Percentiles rank a stretch among this genome's conserved stretches.
Evolutionary conservation across 2,329 filamentous ascomycete genomes (phyloP).

Genomic region (Microcyclospora pomicola): DNA sequence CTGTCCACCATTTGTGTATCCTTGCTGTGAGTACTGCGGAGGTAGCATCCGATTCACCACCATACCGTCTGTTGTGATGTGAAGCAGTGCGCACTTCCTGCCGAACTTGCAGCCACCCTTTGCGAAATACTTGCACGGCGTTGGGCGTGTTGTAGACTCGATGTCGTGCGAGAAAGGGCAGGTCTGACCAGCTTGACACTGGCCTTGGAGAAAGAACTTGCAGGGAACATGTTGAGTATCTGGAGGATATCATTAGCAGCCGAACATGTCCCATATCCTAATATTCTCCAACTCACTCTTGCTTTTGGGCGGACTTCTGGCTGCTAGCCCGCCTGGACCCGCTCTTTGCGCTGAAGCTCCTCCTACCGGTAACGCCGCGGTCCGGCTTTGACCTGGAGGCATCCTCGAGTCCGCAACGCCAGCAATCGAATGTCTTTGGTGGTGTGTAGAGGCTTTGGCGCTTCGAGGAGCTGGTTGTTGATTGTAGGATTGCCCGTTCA

Average conservation of each 20-base stretch:
- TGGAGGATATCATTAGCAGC: conserved; percentile 24
- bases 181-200: conserved; percentile 88
- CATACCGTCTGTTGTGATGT: conserved; percentile 85
- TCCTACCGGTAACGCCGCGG: conserved; percentile 16
- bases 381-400: conserved; percentile 14
- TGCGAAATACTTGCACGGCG: conserved; percentile 94
- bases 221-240: conserved; percentile 95
- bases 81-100: conserved; percentile 90
- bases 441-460: background rate
- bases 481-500: too few relatives aligned
- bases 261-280: too few relatives aligned
- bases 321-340: conserved; percentile 2
- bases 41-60: conserved; percentile 57
- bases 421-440: background rate
- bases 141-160: conserved; percentile 67
- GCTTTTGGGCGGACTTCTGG: conserved; percentile 36
- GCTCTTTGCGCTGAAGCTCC: too few relatives aligned
- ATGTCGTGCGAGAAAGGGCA: conserved; percentile 95
- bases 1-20: conserved; percentile 1
- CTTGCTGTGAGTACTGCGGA: conserved; percentile 8
- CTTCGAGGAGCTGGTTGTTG: background rate
- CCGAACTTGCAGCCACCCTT: conserved; percentile 99
- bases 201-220: conserved; percentile 97
- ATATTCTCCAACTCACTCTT: conserved; percentile 26
- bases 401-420: background rate